Conservation (phyloP, 768 basidiomycete species). For the Tylopilus sp. region DNA sequence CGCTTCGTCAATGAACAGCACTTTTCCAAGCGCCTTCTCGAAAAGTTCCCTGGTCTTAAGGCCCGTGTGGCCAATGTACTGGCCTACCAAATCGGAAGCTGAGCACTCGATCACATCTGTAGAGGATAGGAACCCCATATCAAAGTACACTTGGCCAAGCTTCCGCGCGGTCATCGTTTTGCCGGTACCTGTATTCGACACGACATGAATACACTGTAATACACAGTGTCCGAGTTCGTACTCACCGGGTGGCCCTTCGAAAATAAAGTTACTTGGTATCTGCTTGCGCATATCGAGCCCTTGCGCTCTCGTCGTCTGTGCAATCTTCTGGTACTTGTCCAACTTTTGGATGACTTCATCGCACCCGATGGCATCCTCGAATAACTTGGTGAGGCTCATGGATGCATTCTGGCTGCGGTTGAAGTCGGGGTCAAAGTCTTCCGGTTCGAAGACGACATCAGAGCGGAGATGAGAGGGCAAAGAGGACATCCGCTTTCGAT, state of each 20-base stretch:
- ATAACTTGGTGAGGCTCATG: conserved; percentile 51
- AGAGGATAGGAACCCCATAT: conserved; percentile 55
- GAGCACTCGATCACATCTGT: conserved; percentile 64
- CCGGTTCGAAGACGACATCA: conserved; percentile 35
- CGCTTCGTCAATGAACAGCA: conserved; percentile 71
- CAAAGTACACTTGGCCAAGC: too few relatives aligned
- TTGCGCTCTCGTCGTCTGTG: too few relatives aligned
- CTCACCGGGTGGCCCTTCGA: too few relatives aligned
- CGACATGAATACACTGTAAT: not conserved
- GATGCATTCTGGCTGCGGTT: too few relatives aligned
- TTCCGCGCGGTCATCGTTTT: conserved; percentile 62
- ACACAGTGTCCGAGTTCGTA: too few relatives aligned
- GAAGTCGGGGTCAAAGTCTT: conserved; percentile 62
- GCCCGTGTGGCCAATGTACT: conserved; percentile 71
- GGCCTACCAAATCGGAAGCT: conserved; percentile 63
- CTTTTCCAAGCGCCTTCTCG: conserved; percentile 62
- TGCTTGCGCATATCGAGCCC: too few relatives aligned
- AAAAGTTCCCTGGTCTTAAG: conserved; percentile 59
- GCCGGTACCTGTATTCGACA: conserved; percentile 45
- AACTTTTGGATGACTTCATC: too few relatives aligned
- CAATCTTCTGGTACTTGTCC: too few relatives aligned
- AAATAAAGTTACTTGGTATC: too few relatives aligned
- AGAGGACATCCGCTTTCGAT: conserved; percentile 37
- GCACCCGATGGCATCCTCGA: too few relatives aligned
- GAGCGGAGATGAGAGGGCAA: conserved; percentile 19